Percentiles rank a stretch among this genome's conserved stretches.
These are phyloP conservation scores for Phaeosphaeria sp. DNA, from an alignment of 2,329 filamentous ascomycete species.

Conservation along the genomic window DNA sequence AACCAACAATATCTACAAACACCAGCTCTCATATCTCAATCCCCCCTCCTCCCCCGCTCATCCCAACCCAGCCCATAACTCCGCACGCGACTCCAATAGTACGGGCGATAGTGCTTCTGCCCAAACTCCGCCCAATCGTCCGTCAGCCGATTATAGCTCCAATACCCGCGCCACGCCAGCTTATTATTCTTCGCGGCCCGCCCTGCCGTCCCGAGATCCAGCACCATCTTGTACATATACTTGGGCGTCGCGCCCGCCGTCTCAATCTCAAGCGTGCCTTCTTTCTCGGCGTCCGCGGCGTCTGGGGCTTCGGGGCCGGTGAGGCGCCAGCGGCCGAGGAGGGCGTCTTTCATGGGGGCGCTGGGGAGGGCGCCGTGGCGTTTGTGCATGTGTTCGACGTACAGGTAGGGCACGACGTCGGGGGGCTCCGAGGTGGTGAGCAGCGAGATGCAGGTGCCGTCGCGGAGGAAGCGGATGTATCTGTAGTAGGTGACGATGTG, in stretches of 20 bases:
- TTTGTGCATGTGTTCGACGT: constrained; percentile 68
- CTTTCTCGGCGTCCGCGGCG: constrained; percentile 26
- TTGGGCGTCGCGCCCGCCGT: constrained; percentile 81
- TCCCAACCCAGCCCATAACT: constrained; percentile 60
- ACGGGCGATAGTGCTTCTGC: constrained; percentile 66
- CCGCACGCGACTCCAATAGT: constrained; percentile 67
- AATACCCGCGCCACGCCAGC: constrained; percentile 86
- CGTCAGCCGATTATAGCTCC: constrained; percentile 87
- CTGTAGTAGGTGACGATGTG: constrained; percentile 98
- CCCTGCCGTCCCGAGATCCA: constrained; percentile 71
- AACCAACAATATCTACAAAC: too few relatives aligned
- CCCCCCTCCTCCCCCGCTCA: constrained; percentile 20
- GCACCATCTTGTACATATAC: constrained; percentile 85
- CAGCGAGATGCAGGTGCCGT: constrained; percentile 82
- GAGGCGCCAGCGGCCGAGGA: constrained; percentile 71
- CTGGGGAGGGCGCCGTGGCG: constrained; percentile 52
- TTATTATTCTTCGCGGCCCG: constrained; percentile 78
- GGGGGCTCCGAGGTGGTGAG: constrained; percentile 80
- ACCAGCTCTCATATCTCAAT: too few relatives aligned
- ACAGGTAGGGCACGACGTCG: constrained; percentile 88
- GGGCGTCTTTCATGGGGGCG: constrained; percentile 72
- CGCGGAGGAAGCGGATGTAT: constrained; percentile 92
- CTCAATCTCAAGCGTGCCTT: constrained; percentile 71
- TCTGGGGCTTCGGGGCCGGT: constrained; percentile 55
- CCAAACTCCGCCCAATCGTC: constrained; percentile 90